Evolutionary conservation across 2,329 filamentous ascomycete species (phyloP), one percentile per base, ranked within the genome.

Genomic region (Endoconidiophora laricicola): DNA sequence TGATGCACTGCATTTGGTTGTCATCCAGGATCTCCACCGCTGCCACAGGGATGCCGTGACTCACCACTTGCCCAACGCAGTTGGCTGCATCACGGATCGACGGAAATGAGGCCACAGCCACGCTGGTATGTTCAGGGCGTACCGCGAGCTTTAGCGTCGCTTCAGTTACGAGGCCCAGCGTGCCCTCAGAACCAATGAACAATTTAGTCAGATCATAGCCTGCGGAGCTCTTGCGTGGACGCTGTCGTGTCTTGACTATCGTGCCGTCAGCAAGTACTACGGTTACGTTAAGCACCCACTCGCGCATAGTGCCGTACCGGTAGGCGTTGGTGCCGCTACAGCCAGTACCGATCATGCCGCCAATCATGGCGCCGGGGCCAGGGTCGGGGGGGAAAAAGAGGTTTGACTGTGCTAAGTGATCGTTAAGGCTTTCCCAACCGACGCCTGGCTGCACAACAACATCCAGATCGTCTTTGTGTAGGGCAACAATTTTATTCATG

Each of bases 11-110:
- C 76, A 95, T 95, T 68, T 94, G 87, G 52, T 87, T 81, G 61
- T 94, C 87, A 65, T 95, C 88, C 24, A 95, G 70, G 52, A 95
- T 83, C 66, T 95, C 88, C 41, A 95, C 79, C n/a, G 88, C 88
- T 0, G 88, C 87, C 40, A 95, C 80, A 26, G 84, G 85, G 9
- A 94, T 76, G 23, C 86, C 87, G 48, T 82, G 75, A 42, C 77
- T 78, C 3, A 95, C 87, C 9, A 94, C 86, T 49, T 74, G 74
- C 56, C 81, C 78, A 2, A 91, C 87, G 61, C 86, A 93, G 60
- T 81, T 74, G 14, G 85, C 86, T 1, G 86, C 86, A 55, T 76
- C 69, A 43, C 82, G 78, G 55, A 94, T 67, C 24, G 66, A 60
- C 6, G 65, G 64, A 60, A 75, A 75, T 50, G 67, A 66, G 44